Base-by-base conservation (phyloP, 306 rosid species). In the Leucaena leucocephala region DNA sequence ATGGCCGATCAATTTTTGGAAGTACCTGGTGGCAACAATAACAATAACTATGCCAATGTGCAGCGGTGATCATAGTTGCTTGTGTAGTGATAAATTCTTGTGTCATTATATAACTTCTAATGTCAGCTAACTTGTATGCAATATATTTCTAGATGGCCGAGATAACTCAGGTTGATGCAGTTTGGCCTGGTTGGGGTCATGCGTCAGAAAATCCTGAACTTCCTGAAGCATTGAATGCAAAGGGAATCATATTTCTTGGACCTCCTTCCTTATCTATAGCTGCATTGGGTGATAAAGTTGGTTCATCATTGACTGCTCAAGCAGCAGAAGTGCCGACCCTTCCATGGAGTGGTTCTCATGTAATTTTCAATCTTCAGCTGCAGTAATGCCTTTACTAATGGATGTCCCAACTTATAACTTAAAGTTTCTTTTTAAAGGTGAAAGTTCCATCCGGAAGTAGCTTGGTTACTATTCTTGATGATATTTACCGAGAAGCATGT, bases 181-280 rank as follows among this genome's bases (percentile, higher is more conserved):
- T 95, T 72, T 95, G 98, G 98, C 98, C 98, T 76, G 98, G 98
- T 78, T 95, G 98, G 98, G 98, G 98, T 79, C 98, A 95, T 77
- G 98, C 98, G 68, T 95, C 98, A 17, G 98, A 95, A 86, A 95
- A 87, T 72, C 98, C 98, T 11, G 98, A 92, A 88, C 94, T 95
- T 71, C 98, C 98, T 77, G 98, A 95, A 87, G 98, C 98, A 2
- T 80, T 95, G 82, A 76, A 76, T 81, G 96, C 91, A 78, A 92
- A 87, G 84, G 98, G 97, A 83, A 90, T 95, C 62, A 76, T 89
- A 84, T 95, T 95, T 90, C 97, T 95, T 54, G 98, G 98, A 75
- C 98, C 98, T 46, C 98, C 98, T 78, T 86, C 98, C 14, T 27
- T 77, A 52, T 91, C 98, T 75, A 95, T 95, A 98, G 98, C 91